Conservation (phyloP, 2,329 filamentous ascomycete species). For the Tolypocladium cylindrosporum region DNA sequence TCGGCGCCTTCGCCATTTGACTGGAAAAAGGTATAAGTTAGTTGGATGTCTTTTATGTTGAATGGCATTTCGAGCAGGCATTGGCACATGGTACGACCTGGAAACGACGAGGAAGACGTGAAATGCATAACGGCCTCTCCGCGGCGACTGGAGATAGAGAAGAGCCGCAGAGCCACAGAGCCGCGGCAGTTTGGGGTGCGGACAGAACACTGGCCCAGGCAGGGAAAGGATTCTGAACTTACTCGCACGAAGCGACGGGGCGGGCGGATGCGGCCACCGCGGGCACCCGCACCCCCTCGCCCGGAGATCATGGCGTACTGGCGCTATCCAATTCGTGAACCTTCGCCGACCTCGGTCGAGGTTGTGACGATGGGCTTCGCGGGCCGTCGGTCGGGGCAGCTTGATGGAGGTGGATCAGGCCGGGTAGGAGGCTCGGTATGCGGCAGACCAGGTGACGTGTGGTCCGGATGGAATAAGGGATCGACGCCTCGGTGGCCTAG, state of each 20-base stretch:
- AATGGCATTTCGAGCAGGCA: neutral
- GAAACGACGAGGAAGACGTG: neutral
- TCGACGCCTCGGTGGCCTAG: neutral
- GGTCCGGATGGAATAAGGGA: neutral
- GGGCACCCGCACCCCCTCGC: constrained; percentile 31
- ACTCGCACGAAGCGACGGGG: constrained; percentile 32
- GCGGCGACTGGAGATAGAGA: too few relatives aligned
- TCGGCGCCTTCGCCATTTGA: constrained; percentile 50
- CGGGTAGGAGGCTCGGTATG: neutral
- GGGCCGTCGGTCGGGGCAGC: neutral
- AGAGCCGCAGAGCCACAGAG: neutral
- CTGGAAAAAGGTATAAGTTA: constrained; percentile 15
- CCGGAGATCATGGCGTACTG: constrained; percentile 34
- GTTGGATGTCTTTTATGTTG: neutral
- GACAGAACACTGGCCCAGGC: neutral
- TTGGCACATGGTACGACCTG: neutral
- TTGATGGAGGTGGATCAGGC: neutral
- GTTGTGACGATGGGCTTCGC: neutral
- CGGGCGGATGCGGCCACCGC: constrained; percentile 29
- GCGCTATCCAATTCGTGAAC: neutral
- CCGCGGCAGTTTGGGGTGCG: neutral
- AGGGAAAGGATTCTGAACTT: constrained; percentile 14
- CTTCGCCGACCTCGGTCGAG: neutral
- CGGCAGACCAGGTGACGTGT: too few relatives aligned
- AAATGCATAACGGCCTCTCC: too few relatives aligned